These are phyloP conservation scores for Apiospora arundinis DNA, from an alignment of 2,329 filamentous ascomycete genomes.

Conservation along the genomic window DNA sequence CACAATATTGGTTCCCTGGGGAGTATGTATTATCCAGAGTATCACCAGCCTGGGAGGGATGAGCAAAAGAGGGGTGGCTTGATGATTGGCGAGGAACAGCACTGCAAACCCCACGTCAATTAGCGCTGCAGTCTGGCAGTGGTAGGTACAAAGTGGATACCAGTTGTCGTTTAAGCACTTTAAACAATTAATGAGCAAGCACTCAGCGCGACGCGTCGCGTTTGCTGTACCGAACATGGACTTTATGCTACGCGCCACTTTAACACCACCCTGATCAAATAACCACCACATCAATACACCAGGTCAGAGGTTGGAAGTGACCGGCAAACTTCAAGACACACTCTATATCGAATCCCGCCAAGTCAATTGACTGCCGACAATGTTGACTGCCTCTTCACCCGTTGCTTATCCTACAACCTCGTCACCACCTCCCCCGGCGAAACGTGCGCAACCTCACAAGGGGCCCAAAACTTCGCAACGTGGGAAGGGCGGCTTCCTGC, in stretches of 20 bases:
- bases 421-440: conserved; percentile 42
- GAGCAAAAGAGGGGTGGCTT: too few species aligned
- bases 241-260: conserved; percentile 14
- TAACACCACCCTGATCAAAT: conserved; percentile 1
- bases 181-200: not conserved
- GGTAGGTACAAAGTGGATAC: too few species aligned
- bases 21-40: too few species aligned
- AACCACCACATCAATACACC: conserved; percentile 8
- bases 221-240: not conserved
- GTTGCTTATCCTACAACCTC: conserved; percentile 61
- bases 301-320: not conserved
- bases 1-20: too few species aligned
- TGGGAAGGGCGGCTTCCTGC: conserved; percentile 50
- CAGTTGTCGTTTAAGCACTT: too few species aligned
- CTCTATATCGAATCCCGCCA: not conserved
- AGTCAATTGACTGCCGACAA: conserved; percentile 41
- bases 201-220: not conserved
- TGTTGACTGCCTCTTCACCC: conserved; percentile 67
- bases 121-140: too few species aligned
- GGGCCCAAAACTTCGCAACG: conserved; percentile 42
- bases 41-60: too few species aligned
- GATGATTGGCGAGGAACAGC: too few species aligned
- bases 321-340: not conserved
- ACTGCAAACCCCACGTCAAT: too few species aligned
- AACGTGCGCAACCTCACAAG: conserved; percentile 45